Evolutionary conservation across 2,329 filamentous ascomycete species (phyloP).

Genomic region (Nothophoma quercina): DNA sequence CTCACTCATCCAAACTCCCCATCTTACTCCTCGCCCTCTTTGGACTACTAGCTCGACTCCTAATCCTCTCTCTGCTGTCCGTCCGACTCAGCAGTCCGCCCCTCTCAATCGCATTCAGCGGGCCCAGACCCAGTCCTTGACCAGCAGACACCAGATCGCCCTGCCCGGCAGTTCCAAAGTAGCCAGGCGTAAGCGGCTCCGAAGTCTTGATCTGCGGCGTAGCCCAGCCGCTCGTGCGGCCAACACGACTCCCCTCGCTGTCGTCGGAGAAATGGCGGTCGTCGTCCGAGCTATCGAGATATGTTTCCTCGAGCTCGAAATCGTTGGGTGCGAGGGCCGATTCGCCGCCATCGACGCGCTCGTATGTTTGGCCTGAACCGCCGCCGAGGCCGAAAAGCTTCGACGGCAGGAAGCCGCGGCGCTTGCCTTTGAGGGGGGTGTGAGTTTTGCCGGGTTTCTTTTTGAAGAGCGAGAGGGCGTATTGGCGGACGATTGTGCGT

Average conservation of each 20-base stretch:
- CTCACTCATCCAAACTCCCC: constrained; percentile 30
- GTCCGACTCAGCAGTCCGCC: constrained; percentile 80
- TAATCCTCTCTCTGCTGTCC: constrained; percentile 83
- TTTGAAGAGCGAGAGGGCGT: constrained; percentile 58
- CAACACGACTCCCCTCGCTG: constrained; percentile 63
- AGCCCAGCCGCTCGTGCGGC: constrained; percentile 70
- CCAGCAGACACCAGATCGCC: constrained; percentile 40
- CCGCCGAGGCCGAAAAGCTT: constrained; percentile 67
- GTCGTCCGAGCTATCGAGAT: constrained; percentile 64
- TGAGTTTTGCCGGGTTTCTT: constrained; percentile 51
- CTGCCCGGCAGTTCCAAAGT: constrained; percentile 28
- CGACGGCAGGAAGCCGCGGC: constrained; percentile 48
- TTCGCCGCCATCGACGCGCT: constrained; percentile 75
- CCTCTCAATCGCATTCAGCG: constrained; percentile 55
- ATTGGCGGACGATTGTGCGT: constrained; percentile 65
- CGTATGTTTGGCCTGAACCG: constrained; percentile 66
- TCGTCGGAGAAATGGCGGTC: constrained; percentile 65
- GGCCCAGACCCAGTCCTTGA: constrained; percentile 40
- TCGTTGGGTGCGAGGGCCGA: constrained; percentile 73
- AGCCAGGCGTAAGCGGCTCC: constrained; percentile 20
- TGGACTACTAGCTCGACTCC: constrained; percentile 58
- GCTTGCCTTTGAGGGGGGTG: constrained; percentile 40
- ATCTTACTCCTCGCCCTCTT: constrained; percentile 38
- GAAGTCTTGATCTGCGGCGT: constrained; percentile 66
- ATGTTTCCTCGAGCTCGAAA: constrained; percentile 70